phyloP scores from a whole-genome alignment of 495 filamentous ascomycete species.

The Podospora appendiculata region DNA sequence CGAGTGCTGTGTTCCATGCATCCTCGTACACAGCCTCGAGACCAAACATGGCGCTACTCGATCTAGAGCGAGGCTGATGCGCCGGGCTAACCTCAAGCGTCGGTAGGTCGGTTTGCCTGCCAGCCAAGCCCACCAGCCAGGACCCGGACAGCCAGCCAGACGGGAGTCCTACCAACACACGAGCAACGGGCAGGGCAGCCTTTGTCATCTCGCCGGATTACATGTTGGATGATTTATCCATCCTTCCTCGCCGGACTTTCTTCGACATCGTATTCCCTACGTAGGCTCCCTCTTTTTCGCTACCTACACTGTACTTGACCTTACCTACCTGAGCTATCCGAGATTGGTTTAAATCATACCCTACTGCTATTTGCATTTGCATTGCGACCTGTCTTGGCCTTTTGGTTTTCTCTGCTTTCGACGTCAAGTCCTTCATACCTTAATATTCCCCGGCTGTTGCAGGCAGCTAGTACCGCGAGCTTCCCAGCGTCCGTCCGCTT shows the following conservation, averaged over 20 bases:
- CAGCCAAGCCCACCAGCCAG: no score
- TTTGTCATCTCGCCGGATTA: background rate
- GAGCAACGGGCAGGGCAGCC: background rate
- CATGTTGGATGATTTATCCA: no score
- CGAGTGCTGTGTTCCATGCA: background rate
- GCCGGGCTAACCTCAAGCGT: no score
- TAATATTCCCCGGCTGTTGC: no score
- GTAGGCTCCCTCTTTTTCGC: constrained; percentile 4
- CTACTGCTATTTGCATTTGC: background rate
- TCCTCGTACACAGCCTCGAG: background rate
- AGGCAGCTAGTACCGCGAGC: no score
- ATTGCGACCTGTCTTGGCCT: no score
- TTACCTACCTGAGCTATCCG: background rate
- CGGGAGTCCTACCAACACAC: no score
- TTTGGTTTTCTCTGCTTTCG: no score
- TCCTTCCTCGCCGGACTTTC: no score
- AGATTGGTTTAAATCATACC: background rate
- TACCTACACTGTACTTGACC: background rate
- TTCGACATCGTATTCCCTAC: background rate
- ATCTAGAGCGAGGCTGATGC: background rate
- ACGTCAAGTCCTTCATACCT: no score
- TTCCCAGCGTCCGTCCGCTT: background rate
- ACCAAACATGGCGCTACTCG: background rate
- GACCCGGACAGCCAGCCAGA: no score
- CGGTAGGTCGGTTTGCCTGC: no score